Evolutionary conservation across 1,139 yeast species (phyloP).

Genomic region (Geotrichum bryndzae): DNA sequence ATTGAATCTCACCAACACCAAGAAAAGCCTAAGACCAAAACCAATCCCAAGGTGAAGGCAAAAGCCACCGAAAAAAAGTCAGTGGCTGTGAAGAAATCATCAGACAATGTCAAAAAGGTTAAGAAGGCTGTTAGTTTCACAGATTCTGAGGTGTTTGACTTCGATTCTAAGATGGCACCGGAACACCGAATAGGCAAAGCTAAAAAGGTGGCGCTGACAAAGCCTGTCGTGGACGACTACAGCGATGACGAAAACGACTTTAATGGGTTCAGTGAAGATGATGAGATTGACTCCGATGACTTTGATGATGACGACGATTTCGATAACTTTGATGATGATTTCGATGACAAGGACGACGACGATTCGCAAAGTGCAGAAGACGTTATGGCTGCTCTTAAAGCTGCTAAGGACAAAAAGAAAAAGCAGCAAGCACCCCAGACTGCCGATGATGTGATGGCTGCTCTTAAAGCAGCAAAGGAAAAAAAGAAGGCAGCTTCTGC

Average conservation of each 20-base stretch:
- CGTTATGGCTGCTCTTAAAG: slow-evolving; percentile 43
- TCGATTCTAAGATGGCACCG: slow-evolving; percentile 11
- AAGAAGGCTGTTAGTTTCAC: slow-evolving; percentile 7
- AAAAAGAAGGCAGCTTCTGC: not conserved
- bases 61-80: not conserved
- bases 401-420: slow-evolving; percentile 31
- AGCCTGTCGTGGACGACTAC: slow-evolving; percentile 39
- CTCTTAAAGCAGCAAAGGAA: slow-evolving; percentile 40
- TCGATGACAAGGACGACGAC: slow-evolving; percentile 41
- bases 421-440: slow-evolving; percentile 20
- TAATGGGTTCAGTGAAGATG: slow-evolving; percentile 28
- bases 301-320: slow-evolving; percentile 49
- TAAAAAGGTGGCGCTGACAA: slow-evolving; percentile 16
- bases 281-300: slow-evolving; percentile 71
- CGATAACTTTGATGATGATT: slow-evolving; percentile 70
- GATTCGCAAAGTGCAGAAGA: slow-evolving; percentile 32
- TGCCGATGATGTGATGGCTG: slow-evolving; percentile 36
- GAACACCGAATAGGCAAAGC: not conserved
- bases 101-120: not conserved
- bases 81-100: not conserved
- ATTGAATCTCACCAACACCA: slow-evolving; percentile 6
- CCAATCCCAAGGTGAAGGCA: not conserved
- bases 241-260: slow-evolving; percentile 11
- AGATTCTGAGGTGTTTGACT: slow-evolving; percentile 14
- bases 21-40: not conserved